These are phyloP conservation scores for Colletotrichum spinosum DNA, from an alignment of 2,329 filamentous ascomycete genomes.

Conservation along the genomic window DNA sequence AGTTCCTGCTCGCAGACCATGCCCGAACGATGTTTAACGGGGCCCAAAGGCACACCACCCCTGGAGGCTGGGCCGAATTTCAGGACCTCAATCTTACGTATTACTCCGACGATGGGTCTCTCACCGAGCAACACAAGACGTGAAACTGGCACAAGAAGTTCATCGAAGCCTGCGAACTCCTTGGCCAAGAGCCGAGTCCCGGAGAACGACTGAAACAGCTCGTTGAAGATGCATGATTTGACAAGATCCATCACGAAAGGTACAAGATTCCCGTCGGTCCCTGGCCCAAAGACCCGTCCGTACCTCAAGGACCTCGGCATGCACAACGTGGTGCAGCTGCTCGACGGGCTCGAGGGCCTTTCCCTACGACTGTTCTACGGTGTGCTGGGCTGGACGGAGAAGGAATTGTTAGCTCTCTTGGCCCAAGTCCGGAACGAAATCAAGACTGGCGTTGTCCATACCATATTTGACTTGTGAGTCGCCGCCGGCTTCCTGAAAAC, in stretches of 20 bases:
- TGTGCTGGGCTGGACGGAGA: conserved; percentile 41
- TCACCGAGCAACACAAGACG: conserved; percentile 24
- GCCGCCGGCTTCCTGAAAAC: not conserved
- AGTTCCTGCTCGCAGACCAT: conserved; percentile 33
- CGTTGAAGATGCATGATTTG: conserved; percentile 47
- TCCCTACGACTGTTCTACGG: conserved; percentile 44
- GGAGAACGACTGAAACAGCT: conserved; percentile 46
- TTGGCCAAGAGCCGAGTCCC: conserved; percentile 45
- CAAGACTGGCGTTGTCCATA: not conserved
- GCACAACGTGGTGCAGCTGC: conserved; percentile 26
- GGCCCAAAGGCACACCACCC: conserved; percentile 57
- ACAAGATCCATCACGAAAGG: conserved; percentile 44
- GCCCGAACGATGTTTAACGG: no score
- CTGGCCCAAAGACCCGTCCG: conserved; percentile 48
- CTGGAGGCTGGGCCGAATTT: conserved; percentile 63
- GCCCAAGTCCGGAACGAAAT: not conserved
- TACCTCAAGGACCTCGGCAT: conserved; percentile 45
- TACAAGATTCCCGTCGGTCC: conserved; percentile 48
- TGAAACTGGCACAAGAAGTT: conserved; percentile 36
- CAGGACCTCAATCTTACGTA: conserved; percentile 39
- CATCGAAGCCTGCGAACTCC: conserved; percentile 37
- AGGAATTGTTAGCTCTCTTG: not conserved
- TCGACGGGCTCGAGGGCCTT: conserved; percentile 41
- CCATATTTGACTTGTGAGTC: not conserved
- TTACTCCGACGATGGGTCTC: conserved; percentile 41